A percentile compares a stretch with the other conserved stretches of the same genome.
Conservation (phyloP, 2,329 filamentous ascomycete genomes). For the Penicillium psychrosexuale region DNA sequence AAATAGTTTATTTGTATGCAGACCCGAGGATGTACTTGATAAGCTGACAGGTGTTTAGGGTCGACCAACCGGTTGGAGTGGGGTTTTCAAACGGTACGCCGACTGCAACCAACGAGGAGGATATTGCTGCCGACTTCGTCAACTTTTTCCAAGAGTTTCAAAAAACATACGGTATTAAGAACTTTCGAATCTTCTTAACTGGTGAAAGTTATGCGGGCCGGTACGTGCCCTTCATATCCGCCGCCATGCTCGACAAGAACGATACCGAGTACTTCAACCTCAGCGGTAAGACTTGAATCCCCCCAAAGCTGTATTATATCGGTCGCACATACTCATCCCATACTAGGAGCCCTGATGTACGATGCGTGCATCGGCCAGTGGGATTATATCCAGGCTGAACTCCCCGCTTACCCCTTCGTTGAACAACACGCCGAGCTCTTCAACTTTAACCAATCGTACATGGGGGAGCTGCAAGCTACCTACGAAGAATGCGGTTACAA, state of each 20-base stretch:
- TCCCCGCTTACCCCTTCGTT: slow-evolving; percentile 44
- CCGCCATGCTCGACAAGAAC: slow-evolving; percentile 68
- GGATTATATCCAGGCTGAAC: slow-evolving; percentile 33
- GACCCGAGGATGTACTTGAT: not conserved
- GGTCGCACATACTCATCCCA: not conserved
- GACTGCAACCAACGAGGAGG: slow-evolving; percentile 65
- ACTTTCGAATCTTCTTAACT: slow-evolving; percentile 69
- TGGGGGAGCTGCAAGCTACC: slow-evolving; percentile 38
- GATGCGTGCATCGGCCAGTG: slow-evolving; percentile 58
- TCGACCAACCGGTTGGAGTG: slow-evolving; percentile 53
- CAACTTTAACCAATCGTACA: slow-evolving; percentile 45
- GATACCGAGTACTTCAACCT: slow-evolving; percentile 68
- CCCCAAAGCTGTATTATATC: not conserved
- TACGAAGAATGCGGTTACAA: slow-evolving; percentile 48
- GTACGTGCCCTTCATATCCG: slow-evolving; percentile 70
- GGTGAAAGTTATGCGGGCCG: slow-evolving; percentile 70
- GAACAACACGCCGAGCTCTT: slow-evolving; percentile 44
- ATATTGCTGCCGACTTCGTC: slow-evolving; percentile 67
- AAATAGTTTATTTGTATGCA: not conserved
- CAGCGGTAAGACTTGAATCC: slow-evolving; percentile 44
- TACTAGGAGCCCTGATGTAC: slow-evolving; percentile 61
- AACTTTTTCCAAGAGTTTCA: slow-evolving; percentile 79
- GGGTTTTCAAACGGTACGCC: slow-evolving; percentile 66
- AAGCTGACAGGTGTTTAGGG: slow-evolving; percentile 12
- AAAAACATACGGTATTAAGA: slow-evolving; percentile 64